Percentiles rank a stretch among this genome's conserved stretches.
Evolutionary conservation across 306 rosid genomes (phyloP).

Genomic region (Erythrophleum fordii): DNA sequence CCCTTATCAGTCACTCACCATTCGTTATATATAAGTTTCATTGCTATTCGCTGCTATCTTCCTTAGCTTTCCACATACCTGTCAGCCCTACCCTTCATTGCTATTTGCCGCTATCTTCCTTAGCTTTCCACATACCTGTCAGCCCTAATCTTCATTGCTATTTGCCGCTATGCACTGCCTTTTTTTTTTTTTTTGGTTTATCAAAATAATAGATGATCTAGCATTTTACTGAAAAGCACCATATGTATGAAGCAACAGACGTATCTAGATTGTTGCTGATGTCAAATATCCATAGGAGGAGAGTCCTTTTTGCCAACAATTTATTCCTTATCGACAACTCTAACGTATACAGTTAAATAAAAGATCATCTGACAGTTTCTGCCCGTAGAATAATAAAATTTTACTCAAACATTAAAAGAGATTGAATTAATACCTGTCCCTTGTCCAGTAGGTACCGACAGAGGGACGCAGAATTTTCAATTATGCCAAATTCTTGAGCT

Average conservation of each 20-base stretch:
- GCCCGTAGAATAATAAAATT: neutral
- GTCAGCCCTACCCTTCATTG: too few relatives aligned
- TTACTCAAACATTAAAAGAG: neutral
- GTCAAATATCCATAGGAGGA: too few relatives aligned
- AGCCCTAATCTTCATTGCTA: too few relatives aligned
- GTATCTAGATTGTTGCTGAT: neutral
- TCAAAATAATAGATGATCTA: neutral
- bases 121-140: too few relatives aligned
- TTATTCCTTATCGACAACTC: neutral
- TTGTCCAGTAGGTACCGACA: constrained; percentile 77
- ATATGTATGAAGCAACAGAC: neutral
- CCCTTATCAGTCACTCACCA: neutral
- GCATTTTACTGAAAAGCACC: neutral
- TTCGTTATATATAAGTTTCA: neutral
- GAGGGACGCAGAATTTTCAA: constrained; percentile 77
- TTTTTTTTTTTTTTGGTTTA: too few relatives aligned
- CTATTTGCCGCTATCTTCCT: neutral
- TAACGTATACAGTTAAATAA: neutral
- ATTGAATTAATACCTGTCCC: constrained; percentile 61
- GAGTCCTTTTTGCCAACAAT: neutral
- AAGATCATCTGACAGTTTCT: neutral
- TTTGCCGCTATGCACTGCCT: neutral
- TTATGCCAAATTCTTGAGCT: constrained; percentile 80
- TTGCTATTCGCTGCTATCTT: neutral
- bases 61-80: too few relatives aligned